Base-by-base conservation (phyloP, 768 basidiomycete species). In the Wakefieldia striispora region DNA sequence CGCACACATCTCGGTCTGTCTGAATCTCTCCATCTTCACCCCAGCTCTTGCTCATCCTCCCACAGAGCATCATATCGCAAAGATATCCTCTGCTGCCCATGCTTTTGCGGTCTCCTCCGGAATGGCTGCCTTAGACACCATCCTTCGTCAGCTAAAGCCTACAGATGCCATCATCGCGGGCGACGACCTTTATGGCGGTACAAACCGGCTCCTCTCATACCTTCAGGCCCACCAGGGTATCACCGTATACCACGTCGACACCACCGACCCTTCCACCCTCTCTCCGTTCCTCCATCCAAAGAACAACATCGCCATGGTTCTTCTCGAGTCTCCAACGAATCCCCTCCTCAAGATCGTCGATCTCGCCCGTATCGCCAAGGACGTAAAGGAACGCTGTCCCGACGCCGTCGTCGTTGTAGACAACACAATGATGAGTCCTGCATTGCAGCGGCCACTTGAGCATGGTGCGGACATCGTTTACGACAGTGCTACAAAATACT, bases 381-480 rank as follows among this genome's bases (percentile, higher is more conserved):
- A 91, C 57, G 90, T 95, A 57, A 94, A 95, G 63, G 82, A 86
- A 60, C 79, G 79, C 42, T 86, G 86, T 16, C 85, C 86, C 8
- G 80, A 88, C 61, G 93, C 92, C 2, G 59, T 93, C 57, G 73
- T 95, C 45, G 88, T 95, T 33, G 92, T 93, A 19, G 97, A 98
- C 68, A 98, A 99, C 66, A 98, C 97, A 52, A 98, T 98, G 97
- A 97, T 98, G 95, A 97, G 94, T 64, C 95, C 97, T 14, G 98
- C 97, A 70, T 76, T 98, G 8, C 94, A 95, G 65, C 75, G 95
- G 49, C 97, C 97, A 11, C 80, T 98, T 33, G 93, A 98, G 62
- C 87, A 97, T 48, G 97, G 95, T 14, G 91, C 91, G 41, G 97
- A 99, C 65, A 83, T 99, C 47, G 95, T 97, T 9, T 99, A 99